Evolutionary conservation across 306 rosid species (phyloP).

Genomic region (Malus fusca): DNA sequence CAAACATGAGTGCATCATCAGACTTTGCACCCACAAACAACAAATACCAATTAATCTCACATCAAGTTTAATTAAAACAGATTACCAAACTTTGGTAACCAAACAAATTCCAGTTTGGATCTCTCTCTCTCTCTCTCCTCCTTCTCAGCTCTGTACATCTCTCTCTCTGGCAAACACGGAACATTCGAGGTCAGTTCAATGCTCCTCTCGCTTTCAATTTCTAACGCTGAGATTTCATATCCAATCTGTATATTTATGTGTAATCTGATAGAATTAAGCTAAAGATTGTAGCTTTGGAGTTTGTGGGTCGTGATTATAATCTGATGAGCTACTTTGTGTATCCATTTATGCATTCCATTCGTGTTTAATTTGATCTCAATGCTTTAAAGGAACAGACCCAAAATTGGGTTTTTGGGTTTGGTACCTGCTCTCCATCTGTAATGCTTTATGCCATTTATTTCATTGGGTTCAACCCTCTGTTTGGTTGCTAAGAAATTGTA

Average conservation of each 20-base stretch:
- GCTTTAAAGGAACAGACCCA: background rate
- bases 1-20: background rate
- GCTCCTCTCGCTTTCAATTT: slow-evolving; percentile 3
- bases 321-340: background rate
- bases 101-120: slow-evolving; percentile 21
- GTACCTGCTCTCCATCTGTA: background rate
- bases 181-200: slow-evolving; percentile 25
- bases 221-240: background rate
- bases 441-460: background rate
- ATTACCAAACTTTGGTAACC: background rate
- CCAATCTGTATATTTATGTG: background rate
- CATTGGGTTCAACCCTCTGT: background rate
- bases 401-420: background rate
- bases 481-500: background rate
- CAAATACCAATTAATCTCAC: background rate
- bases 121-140: slow-evolving; percentile 2
- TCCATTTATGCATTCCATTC: background rate
- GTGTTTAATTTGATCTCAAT: background rate
- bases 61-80: background rate
- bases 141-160: slow-evolving; percentile 6
- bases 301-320: background rate
- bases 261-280: background rate
- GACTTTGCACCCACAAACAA: background rate
- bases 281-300: background rate
- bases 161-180: background rate